These are phyloP conservation scores for Cyberlindnera misumaiensis DNA, from an alignment of 805 yeast species.

Conservation along the genomic window DNA sequence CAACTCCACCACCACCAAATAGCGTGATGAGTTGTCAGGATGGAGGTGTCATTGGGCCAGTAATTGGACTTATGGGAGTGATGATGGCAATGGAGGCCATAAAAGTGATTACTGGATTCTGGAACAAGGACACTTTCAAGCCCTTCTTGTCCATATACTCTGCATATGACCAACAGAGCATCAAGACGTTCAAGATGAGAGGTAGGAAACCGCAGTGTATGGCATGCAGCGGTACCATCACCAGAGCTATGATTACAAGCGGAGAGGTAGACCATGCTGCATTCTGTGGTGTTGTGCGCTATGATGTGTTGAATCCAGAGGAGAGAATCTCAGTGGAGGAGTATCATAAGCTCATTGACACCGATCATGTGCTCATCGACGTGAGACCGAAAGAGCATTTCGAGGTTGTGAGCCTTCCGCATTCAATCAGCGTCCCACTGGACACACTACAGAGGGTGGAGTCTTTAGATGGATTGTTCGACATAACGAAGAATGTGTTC, in stretches of 20 bases:
- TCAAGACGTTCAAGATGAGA: slow-evolving; percentile 78
- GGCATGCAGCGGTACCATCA: slow-evolving; percentile 51
- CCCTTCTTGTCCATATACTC: slow-evolving; percentile 68
- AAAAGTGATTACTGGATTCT: slow-evolving; percentile 57
- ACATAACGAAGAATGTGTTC: slow-evolving; percentile 32
- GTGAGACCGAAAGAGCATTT: slow-evolving; percentile 80
- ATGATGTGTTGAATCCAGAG: slow-evolving; percentile 35
- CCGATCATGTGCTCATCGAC: slow-evolving; percentile 45
- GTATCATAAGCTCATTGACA: slow-evolving; percentile 14
- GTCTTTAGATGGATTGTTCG: slow-evolving; percentile 24
- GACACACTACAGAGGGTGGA: slow-evolving; percentile 34
- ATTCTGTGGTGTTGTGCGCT: slow-evolving; percentile 64
- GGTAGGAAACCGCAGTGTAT: slow-evolving; percentile 51
- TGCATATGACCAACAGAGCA: slow-evolving; percentile 58
- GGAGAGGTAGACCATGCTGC: slow-evolving; percentile 54
- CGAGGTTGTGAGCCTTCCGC: slow-evolving; percentile 52
- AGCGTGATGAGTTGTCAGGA: slow-evolving; percentile 82
- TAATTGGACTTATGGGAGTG: slow-evolving; percentile 87
- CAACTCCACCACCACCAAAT: slow-evolving; percentile 81
- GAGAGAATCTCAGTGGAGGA: slow-evolving; percentile 44
- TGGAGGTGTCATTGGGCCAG: slow-evolving; percentile 93
- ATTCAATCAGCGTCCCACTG: slow-evolving; percentile 59
- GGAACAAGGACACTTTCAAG: slow-evolving; percentile 43
- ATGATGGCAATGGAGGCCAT: slow-evolving; percentile 86
- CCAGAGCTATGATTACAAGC: slow-evolving; percentile 36